Percentiles rank a stretch among this genome's conserved stretches.
Evolutionary conservation across 768 basidiomycete species (phyloP).

Genomic region (Bullera alba): DNA sequence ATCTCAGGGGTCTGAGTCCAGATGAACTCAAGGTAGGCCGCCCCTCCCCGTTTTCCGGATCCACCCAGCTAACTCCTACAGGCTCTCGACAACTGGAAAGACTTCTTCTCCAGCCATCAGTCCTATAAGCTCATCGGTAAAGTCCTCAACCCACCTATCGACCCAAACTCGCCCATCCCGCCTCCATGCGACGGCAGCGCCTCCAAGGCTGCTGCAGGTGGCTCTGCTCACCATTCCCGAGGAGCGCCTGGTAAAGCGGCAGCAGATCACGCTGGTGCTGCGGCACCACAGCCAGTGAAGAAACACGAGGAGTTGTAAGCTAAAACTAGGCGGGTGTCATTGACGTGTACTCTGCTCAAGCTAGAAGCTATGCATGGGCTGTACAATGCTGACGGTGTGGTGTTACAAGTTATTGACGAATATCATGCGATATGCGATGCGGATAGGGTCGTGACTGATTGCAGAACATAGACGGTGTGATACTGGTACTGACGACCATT

Average conservation of each 20-base stretch:
- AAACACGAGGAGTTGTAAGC: background rate
- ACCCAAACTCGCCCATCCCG: slow-evolving; percentile 38
- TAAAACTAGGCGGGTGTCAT: too few relatives aligned
- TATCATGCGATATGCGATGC: too few relatives aligned
- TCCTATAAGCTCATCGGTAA: slow-evolving; percentile 70
- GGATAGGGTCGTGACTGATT: too few relatives aligned
- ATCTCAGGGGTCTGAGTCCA: slow-evolving; percentile 71
- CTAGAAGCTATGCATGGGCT: background rate
- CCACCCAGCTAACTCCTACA: too few relatives aligned
- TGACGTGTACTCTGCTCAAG: too few relatives aligned
- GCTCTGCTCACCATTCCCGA: background rate
- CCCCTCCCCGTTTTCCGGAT: background rate
- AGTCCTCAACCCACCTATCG: slow-evolving; percentile 50
- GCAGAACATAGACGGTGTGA: too few relatives aligned
- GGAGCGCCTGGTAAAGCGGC: background rate
- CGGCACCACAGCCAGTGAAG: background rate
- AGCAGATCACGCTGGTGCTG: background rate
- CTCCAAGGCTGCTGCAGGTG: background rate
- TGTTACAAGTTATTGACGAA: too few relatives aligned
- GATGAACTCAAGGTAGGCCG: slow-evolving; percentile 62
- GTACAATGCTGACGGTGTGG: too few relatives aligned
- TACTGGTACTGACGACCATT: too few relatives aligned
- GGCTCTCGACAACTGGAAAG: slow-evolving; percentile 81
- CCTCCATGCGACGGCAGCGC: slow-evolving; percentile 25
- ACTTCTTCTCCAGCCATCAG: slow-evolving; percentile 75